Percentiles rank a stretch among this genome's conserved stretches.
phyloP scores from a whole-genome alignment of 2,329 filamentous ascomycete genomes.

The Trichophaea hybrida region DNA sequence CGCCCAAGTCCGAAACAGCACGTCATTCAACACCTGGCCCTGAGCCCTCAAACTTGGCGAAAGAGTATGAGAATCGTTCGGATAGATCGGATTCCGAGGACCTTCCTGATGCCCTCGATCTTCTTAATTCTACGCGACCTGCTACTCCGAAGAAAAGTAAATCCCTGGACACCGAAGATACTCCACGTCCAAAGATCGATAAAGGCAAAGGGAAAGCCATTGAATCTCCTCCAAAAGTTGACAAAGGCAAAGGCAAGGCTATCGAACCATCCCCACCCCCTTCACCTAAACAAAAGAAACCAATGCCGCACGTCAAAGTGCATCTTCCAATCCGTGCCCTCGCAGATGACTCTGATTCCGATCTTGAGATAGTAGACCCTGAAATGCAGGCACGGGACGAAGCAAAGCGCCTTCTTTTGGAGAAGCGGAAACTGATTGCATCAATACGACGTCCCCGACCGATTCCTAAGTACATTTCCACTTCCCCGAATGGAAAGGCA shows the following conservation, averaged over 20 bases:
- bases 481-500: background rate
- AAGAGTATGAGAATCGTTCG: background rate
- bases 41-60: background rate
- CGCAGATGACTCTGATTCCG: conserved; percentile 37
- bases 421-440: conserved; percentile 35
- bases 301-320: conserved; percentile 15
- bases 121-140: background rate
- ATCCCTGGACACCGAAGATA: conserved; percentile 13
- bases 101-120: conserved; percentile 9
- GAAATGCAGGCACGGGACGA: background rate
- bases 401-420: conserved; percentile 48
- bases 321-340: conserved; percentile 19
- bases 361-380: conserved; percentile 44
- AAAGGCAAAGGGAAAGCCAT: conserved; percentile 49
- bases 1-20: background rate
- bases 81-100: background rate
- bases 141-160: background rate
- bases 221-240: conserved; percentile 22
- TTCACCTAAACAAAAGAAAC: conserved; percentile 12
- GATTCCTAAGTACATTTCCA: background rate
- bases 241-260: conserved; percentile 23
- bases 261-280: background rate
- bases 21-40: background rate
- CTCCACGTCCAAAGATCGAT: conserved; percentile 31
- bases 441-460: conserved; percentile 20